Base-by-base conservation (phyloP, 768 basidiomycete genomes). In the Lactarius sp. region DNA sequence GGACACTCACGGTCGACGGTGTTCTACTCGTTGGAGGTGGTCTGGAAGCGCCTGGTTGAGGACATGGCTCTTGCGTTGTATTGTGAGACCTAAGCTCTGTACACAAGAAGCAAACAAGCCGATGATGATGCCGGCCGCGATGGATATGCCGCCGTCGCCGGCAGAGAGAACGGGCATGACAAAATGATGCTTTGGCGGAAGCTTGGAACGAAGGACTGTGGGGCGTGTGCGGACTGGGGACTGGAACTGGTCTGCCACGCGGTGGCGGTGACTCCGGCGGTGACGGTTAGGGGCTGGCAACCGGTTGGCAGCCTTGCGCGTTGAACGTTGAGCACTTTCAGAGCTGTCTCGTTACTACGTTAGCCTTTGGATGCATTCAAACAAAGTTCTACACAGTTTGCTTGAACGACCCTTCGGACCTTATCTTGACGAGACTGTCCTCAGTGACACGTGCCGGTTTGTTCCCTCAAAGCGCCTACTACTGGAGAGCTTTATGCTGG, bases 51-150 rank as follows among this genome's bases (percentile, higher is more conserved):
- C 74, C 69, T 92, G 89, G 71, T 95, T 91, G 55, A 87, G 76
- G 54, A 96, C 83, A 80, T 98, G 94, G 69, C 90, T 92, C 78
- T 95, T 94, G 64, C 94, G 86, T 73, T 96, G 94, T 60, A 98
- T 86, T 31, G 94, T 95, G 47, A 98, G 81, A 20, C 94, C 94
- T 10, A 94, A 78, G 22, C 89, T 91, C 75, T 96, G 94, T n/a
- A 95, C 79, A 71, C 90, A 91, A 6, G 88, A 91, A 16, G 92
- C 90, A 13, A 92, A 72, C 46, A 97, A 83, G 31, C 93, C 93
- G 58, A 86, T 77, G 52, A 71, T 71, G 62, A 79, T 79, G 20
- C 78, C 78, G 13, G 75, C 70, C n/a, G 75, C 75, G 56, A 79
- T 76, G 55, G 77, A 76, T 66, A 79, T 77, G 62, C 67, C 56